Conservation (phyloP, 1,284 basidiomycete genomes). For the Papiliotrema terrestris region DNA sequence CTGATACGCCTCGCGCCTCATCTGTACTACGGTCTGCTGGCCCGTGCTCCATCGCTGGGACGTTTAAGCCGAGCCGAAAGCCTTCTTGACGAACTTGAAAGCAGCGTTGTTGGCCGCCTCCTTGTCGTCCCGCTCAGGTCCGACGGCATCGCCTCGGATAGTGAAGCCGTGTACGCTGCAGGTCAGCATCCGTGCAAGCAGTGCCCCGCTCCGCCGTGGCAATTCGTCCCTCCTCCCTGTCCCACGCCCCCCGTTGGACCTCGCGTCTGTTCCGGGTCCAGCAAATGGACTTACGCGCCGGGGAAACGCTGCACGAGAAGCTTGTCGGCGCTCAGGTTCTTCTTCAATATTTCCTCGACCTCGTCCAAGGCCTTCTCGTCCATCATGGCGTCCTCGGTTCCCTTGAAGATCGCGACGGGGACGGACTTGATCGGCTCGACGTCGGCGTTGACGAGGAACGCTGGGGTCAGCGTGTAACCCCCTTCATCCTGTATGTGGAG, state of each 20-base stretch:
- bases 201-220: too few species aligned
- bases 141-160: conserved; percentile 49
- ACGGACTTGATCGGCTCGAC: conserved; percentile 52
- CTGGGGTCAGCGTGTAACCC: conserved; percentile 39
- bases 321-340: conserved; percentile 55
- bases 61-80: conserved; percentile 10
- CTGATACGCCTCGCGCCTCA: too few species aligned
- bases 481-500: too few species aligned
- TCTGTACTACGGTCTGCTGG: too few species aligned
- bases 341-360: conserved; percentile 55
- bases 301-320: conserved; percentile 54
- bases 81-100: conserved; percentile 53
- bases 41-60: too few species aligned
- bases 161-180: conserved; percentile 64
- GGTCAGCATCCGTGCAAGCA: conserved; percentile 13
- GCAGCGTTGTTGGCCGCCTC: conserved; percentile 57
- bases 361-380: conserved; percentile 22
- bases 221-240: too few species aligned
- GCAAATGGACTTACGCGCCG: conserved; percentile 8
- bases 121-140: conserved; percentile 51
- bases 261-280: too few species aligned
- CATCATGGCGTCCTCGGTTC: conserved; percentile 37
- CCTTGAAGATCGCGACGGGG: conserved; percentile 43
- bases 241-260: too few species aligned
- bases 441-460: conserved; percentile 58